These are phyloP conservation scores for Aspergillus mulundensis DNA, from an alignment of 495 filamentous ascomycete genomes.

Conservation along the genomic window DNA sequence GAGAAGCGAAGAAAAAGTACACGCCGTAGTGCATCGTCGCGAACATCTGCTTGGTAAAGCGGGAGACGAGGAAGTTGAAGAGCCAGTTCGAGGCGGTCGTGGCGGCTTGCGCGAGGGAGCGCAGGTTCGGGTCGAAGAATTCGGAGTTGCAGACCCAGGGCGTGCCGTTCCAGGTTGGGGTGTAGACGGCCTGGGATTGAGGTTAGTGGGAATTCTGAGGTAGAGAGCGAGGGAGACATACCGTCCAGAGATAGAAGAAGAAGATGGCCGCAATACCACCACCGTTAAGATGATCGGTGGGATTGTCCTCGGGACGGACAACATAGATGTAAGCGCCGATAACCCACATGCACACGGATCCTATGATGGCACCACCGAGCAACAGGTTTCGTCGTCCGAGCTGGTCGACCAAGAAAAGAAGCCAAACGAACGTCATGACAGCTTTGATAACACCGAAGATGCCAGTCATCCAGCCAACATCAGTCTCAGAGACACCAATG, in stretches of 20 bases:
- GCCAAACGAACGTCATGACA: constrained; percentile 57
- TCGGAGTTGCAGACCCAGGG: constrained; percentile 65
- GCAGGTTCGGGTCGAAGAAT: constrained; percentile 59
- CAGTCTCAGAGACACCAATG: constrained; percentile 53
- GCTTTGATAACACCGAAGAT: constrained; percentile 55
- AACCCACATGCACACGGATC: constrained; percentile 69
- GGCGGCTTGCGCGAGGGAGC: constrained; percentile 63
- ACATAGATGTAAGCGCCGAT: constrained; percentile 69
- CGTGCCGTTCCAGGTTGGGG: constrained; percentile 70
- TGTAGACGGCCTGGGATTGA: constrained; percentile 54
- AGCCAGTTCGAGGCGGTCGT: constrained; percentile 71
- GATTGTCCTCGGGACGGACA: constrained; percentile 39
- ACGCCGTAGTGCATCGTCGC: constrained; percentile 64
- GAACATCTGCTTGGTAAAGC: constrained; percentile 77
- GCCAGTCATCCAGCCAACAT: constrained; percentile 49
- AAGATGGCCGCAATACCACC: constrained; percentile 68
- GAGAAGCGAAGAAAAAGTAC: constrained; percentile 72
- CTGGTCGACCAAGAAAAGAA: constrained; percentile 67
- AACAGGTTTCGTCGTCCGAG: constrained; percentile 66
- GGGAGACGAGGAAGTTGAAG: constrained; percentile 69
- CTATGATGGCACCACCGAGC: constrained; percentile 65
- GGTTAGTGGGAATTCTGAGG: background rate
- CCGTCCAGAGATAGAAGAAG: constrained; percentile 79
- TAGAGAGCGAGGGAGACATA: background rate
- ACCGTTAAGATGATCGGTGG: constrained; percentile 33